Evolutionary conservation across 495 filamentous ascomycete species (phyloP).

Genomic region (Amphirosellinia nigrospora): DNA sequence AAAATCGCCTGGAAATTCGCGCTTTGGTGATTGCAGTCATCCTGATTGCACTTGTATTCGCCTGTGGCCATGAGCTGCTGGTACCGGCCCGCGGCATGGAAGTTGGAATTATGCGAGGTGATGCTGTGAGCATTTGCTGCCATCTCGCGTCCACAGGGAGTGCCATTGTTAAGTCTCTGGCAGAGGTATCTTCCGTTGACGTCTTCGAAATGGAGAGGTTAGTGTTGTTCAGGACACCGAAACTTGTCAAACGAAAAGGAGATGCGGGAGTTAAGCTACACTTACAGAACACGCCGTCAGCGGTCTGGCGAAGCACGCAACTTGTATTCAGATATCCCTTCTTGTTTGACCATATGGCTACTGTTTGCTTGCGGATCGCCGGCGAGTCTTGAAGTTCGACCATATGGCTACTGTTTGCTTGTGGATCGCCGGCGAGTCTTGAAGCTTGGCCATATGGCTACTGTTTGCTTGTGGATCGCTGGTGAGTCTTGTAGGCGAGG

Average conservation of each 20-base stretch:
- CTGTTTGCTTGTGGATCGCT: neutral
- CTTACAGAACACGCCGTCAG: conserved; percentile 3
- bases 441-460: neutral
- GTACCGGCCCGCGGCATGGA: neutral
- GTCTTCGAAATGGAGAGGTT: neutral
- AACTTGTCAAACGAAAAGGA: neutral
- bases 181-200: conserved; percentile 1
- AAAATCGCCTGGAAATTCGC: neutral
- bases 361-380: neutral
- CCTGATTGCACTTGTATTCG: neutral
- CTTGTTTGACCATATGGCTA: neutral
- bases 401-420: neutral
- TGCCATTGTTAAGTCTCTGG: neutral
- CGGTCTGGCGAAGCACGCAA: neutral
- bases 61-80: neutral
- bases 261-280: neutral
- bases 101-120: conserved; percentile 5
- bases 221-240: neutral
- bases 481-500: neutral
- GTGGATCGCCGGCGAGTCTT: neutral
- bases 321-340: neutral
- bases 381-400: too few relatives aligned
- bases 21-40: neutral
- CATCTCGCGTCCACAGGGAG: neutral
- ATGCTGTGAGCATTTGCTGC: neutral